Evolutionary conservation across 352 stramenopile species (phyloP).

Genomic region (Pythium myriotylum): DNA sequence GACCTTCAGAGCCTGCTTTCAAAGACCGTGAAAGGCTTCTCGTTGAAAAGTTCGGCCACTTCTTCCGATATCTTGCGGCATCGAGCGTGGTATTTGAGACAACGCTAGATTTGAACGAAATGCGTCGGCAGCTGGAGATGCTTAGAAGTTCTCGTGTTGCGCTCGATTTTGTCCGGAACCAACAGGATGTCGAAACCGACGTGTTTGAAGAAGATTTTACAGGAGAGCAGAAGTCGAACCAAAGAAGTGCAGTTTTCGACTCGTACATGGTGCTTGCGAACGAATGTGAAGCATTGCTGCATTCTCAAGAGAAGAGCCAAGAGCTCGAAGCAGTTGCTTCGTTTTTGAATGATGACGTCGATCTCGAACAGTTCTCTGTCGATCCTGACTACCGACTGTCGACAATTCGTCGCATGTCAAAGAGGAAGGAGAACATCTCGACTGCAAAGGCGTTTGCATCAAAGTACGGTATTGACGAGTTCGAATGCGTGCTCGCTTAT

Average conservation of each 20-base stretch:
- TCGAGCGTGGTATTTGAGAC: not conserved
- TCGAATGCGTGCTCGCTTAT: conserved; percentile 63
- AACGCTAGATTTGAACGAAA: not conserved
- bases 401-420: conserved; percentile 55
- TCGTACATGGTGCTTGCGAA: conserved; percentile 31
- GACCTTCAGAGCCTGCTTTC: too few species aligned
- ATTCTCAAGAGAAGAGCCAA: conserved; percentile 57
- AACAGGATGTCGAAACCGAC: not conserved
- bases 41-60: conserved; percentile 6
- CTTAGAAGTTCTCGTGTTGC: conserved; percentile 10
- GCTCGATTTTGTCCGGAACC: conserved; percentile 1
- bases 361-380: conserved; percentile 53
- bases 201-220: not conserved
- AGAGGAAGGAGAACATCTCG: conserved; percentile 48
- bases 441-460: conserved; percentile 54
- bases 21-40: not conserved
- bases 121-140: not conserved
- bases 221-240: not conserved
- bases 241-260: not conserved
- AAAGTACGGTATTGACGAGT: conserved; percentile 75
- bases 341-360: conserved; percentile 63
- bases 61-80: conserved; percentile 12
- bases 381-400: conserved; percentile 53
- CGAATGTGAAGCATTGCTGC: conserved; percentile 47
- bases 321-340: conserved; percentile 65